phyloP scores from a whole-genome alignment of 1,139 yeast genomes.

The Kurtzmaniella quercitrusa region DNA sequence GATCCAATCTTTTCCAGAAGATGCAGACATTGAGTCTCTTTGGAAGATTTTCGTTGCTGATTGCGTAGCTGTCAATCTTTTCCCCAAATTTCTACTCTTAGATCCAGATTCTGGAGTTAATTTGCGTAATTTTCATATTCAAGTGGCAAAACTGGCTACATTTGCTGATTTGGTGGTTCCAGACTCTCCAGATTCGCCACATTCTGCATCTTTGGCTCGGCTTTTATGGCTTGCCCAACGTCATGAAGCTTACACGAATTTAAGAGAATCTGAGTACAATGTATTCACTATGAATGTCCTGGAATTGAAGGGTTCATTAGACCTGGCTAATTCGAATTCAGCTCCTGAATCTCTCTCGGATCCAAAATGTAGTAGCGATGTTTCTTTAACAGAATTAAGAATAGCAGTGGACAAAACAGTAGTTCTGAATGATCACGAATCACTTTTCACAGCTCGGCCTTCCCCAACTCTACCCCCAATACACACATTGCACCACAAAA shows the following conservation, averaged over 20 bases:
- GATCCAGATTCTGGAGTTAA: conserved; percentile 70
- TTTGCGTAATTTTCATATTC: conserved; percentile 72
- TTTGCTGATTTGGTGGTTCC: conserved; percentile 62
- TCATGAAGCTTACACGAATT: conserved; percentile 18
- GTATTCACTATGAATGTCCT: conserved; percentile 15
- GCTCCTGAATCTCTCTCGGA: not conserved
- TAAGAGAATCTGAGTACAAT: conserved; percentile 14
- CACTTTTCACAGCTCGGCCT: not conserved
- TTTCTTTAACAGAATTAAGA: not conserved
- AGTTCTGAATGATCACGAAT: not conserved
- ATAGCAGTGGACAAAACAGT: not conserved
- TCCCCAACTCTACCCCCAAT: not conserved
- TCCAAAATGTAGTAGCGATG: not conserved
- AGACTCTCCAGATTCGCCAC: conserved; percentile 9
- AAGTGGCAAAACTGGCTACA: conserved; percentile 64
- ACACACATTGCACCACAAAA: not conserved
- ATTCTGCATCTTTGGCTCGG: conserved; percentile 34
- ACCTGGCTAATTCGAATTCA: not conserved
- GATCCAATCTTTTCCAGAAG: conserved; percentile 13
- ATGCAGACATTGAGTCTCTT: conserved; percentile 7
- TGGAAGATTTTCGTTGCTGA: conserved; percentile 34
- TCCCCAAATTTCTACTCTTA: conserved; percentile 52
- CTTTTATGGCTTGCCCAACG: conserved; percentile 53
- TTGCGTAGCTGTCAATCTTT: conserved; percentile 35
- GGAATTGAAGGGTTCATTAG: not conserved